Conservation (phyloP, 176 grass and related monocot genomes). For the Areca catechu region DNA sequence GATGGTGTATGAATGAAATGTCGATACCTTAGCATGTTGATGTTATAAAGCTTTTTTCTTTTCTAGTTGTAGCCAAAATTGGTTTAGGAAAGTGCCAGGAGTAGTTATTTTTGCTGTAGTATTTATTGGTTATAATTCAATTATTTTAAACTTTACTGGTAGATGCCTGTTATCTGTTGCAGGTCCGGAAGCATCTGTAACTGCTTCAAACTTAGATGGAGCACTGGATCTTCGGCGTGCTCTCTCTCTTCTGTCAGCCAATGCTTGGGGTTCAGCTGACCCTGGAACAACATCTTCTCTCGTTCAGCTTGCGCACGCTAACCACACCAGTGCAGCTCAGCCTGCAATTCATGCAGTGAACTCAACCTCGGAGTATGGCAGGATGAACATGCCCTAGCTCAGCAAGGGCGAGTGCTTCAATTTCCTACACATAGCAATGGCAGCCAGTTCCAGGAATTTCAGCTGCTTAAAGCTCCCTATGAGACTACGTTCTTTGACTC, state of each 20-base stretch:
- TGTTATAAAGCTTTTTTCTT: too few relatives aligned
- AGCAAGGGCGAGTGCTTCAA: constrained; percentile 1
- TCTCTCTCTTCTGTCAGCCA: constrained; percentile 24
- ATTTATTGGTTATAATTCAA: neutral
- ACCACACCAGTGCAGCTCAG: neutral
- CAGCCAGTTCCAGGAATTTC: constrained; percentile 4
- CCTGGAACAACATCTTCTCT: constrained; percentile 5
- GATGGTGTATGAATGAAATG: too few relatives aligned
- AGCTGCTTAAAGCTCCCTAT: constrained; percentile 1
- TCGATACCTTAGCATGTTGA: too few relatives aligned
- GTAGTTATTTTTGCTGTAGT: neutral
- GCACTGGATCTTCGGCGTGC: constrained; percentile 21
- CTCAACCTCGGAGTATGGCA: neutral
- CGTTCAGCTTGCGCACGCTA: neutral
- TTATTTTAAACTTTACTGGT: neutral
- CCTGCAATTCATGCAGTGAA: neutral
- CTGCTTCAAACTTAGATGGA: constrained; percentile 19
- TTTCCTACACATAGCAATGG: constrained; percentile 1
- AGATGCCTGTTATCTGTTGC: neutral
- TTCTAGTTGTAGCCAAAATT: too few relatives aligned
- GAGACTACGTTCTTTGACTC: neutral
- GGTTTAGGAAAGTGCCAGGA: too few relatives aligned
- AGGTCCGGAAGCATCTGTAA: constrained; percentile 13
- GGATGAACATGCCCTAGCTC: neutral
- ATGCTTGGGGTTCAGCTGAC: constrained; percentile 12